A percentile compares a stretch with the other conserved stretches of the same genome.
phyloP scores from a whole-genome alignment of 2,329 filamentous ascomycete genomes.

The Coleophoma cylindrospora region DNA sequence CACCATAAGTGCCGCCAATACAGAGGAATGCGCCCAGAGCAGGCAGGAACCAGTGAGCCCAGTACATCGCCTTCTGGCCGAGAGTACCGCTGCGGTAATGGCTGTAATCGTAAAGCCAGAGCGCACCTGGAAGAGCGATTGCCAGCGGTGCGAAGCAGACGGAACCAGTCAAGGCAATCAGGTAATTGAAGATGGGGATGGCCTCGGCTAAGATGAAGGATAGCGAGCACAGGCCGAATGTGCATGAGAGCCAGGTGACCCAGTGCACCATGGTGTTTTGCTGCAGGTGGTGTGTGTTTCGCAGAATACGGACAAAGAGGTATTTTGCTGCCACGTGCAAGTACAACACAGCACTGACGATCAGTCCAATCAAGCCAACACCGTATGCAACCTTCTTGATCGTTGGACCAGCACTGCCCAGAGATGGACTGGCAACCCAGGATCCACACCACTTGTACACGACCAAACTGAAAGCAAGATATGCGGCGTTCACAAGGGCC shows the following conservation, averaged over 20 bases:
- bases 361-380: constrained; percentile 46
- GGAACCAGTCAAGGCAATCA: constrained; percentile 41
- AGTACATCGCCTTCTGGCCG: constrained; percentile 20
- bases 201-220: constrained; percentile 43
- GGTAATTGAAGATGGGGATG: constrained; percentile 48
- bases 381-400: constrained; percentile 59
- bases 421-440: constrained; percentile 57
- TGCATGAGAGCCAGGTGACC: constrained; percentile 42
- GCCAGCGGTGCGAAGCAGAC: constrained; percentile 45
- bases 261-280: constrained; percentile 44
- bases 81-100: constrained; percentile 30
- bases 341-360: constrained; percentile 35
- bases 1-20: constrained; percentile 35
- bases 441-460: constrained; percentile 55
- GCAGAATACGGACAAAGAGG: constrained; percentile 46
- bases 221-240: constrained; percentile 32
- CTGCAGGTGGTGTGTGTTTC: constrained; percentile 42
- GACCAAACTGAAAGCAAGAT: constrained; percentile 49
- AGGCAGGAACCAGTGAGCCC: constrained; percentile 29
- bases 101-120: constrained; percentile 44
- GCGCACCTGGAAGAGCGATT: constrained; percentile 38
- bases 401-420: constrained; percentile 53
- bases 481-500: constrained; percentile 49
- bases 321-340: constrained; percentile 46
- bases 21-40: constrained; percentile 29